These are phyloP conservation scores for Mortierella sp. DNA, from an alignment of 371 early-diverging fungal genomes.

Conservation along the genomic window DNA sequence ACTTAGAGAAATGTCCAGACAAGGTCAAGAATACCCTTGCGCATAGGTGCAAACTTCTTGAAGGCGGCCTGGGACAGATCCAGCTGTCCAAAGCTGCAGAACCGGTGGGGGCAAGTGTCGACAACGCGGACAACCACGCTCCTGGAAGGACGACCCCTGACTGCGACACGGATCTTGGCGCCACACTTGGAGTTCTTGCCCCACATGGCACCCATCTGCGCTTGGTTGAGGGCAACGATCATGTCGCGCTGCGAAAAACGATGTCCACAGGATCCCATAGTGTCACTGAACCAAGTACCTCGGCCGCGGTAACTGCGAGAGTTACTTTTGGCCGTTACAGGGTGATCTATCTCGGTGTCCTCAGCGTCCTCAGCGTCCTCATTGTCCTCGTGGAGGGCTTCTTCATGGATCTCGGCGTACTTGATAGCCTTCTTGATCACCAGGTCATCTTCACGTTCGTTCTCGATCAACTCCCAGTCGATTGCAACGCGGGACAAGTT, in stretches of 20 bases:
- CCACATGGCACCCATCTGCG: conserved; percentile 41
- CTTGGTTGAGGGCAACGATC: conserved; percentile 47
- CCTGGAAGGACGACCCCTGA: conserved; percentile 21
- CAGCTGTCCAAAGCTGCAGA: conserved; percentile 37
- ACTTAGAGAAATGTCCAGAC: conserved; percentile 39
- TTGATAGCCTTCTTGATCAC: conserved; percentile 1
- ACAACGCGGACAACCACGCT: conserved; percentile 28
- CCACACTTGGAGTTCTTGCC: conserved; percentile 49
- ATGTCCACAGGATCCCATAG: conserved; percentile 35
- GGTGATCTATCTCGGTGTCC: not conserved
- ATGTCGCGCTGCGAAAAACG: conserved; percentile 43
- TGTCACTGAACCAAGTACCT: conserved; percentile 53
- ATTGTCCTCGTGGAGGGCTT: not conserved
- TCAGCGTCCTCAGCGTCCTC: not conserved
- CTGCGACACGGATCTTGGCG: conserved; percentile 33
- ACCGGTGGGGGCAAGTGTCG: conserved; percentile 40
- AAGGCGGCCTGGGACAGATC: conserved; percentile 45
- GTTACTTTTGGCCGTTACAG: not conserved
- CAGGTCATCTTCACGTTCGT: not conserved
- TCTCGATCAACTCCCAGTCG: conserved; percentile 34
- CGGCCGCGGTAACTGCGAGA: conserved; percentile 19
- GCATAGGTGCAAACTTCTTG: conserved; percentile 30
- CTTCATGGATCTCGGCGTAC: not conserved
- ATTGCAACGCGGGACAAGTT: conserved; percentile 4
- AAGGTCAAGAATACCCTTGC: conserved; percentile 37